Percentiles rank a stretch among this genome's conserved stretches.
These are phyloP conservation scores for Coccomyxa sp. DNA, from an alignment of 139 green algal species.

Conservation along the genomic window DNA sequence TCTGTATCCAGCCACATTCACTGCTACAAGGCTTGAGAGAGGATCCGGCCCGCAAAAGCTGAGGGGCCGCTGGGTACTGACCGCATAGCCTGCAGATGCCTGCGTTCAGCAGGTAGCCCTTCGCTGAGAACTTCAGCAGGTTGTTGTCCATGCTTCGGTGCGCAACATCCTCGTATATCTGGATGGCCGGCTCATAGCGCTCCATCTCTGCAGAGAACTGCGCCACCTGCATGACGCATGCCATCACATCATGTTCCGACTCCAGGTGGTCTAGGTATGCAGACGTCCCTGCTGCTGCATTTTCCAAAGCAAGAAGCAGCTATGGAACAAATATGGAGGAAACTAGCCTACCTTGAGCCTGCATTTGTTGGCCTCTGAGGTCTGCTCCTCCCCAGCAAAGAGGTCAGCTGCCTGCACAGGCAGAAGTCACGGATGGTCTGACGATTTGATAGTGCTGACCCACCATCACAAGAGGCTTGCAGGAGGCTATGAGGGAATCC, in stretches of 20 bases:
- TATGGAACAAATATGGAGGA: too few relatives aligned
- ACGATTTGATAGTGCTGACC: too few relatives aligned
- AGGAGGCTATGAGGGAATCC: too few relatives aligned
- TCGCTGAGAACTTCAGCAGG: conserved; percentile 90
- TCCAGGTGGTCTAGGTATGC: not conserved
- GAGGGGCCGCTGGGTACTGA: not conserved
- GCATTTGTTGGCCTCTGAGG: conserved; percentile 79
- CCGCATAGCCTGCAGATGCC: conserved; percentile 82
- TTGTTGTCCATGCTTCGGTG: conserved; percentile 82
- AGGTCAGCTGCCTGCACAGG: conserved; percentile 76
- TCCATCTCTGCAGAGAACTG: conserved; percentile 72
- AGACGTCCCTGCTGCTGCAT: not conserved
- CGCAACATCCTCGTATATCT: conserved; percentile 78
- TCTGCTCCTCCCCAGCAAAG: conserved; percentile 75
- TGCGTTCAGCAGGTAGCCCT: conserved; percentile 90
- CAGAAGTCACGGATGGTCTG: not conserved
- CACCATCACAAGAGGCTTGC: too few relatives aligned
- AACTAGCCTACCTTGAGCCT: conserved; percentile 62
- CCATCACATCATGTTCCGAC: not conserved
- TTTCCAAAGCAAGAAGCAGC: not conserved
- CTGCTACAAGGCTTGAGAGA: not conserved
- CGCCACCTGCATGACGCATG: conserved; percentile 44
- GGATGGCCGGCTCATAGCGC: conserved; percentile 42
- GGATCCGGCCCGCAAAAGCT: not conserved
- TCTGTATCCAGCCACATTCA: not conserved